Base-by-base conservation (phyloP, 2,329 filamentous ascomycete species). In the Tolypocladium amazonense region DNA sequence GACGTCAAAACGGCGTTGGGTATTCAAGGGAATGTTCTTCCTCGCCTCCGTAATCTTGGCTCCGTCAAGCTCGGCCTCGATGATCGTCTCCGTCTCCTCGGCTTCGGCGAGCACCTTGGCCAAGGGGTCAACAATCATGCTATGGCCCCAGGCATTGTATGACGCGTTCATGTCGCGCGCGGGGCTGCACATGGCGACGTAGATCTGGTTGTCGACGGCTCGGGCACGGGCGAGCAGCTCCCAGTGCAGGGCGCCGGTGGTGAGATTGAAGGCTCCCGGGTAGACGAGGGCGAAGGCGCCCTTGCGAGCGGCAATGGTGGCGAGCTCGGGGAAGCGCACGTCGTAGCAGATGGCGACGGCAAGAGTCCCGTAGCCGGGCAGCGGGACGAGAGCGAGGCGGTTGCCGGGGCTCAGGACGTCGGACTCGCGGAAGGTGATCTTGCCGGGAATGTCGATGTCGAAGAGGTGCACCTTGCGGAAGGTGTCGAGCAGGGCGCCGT, bases 261-360 rank as follows among this genome's bases (percentile, higher is more conserved):
- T 96, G 62, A 89, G 80, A 75, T 97, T 99, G 81, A 99, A 99
- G 1, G 94, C 94, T n/a, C 92, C 94, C 0, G 94, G 94, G 74
- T 97, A 97, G 23, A 97, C 72, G 58, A 97, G 83, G 54, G 90
- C 81, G 73, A 99, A 99, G 60, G 86, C 88, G n/a, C 88, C 92
- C 65, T 86, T 86, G 38, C 94, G 82, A 25, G 93, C 90, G 0
- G 93, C 93, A 60, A 97, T 88, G 71, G 85, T 94, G 3, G 92
- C 94, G 14, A 96, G 80, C 76, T 97, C 94, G 0, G 94, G 93
- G 78, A 99, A 99, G 47, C 94, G 90, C 59, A 99, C 85, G 75
- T 99, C 94, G 77, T 99, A 99, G 82, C 94, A 99, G 71, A 99
- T 97, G 38, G 90, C 92, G 4, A 99, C 78, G 5, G 85, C 92